A percentile compares a stretch with the other conserved stretches of the same genome.
These are phyloP conservation scores for Psophocarpus tetragonolobus DNA, from an alignment of 306 rosid genomes.

Conservation along the genomic window DNA sequence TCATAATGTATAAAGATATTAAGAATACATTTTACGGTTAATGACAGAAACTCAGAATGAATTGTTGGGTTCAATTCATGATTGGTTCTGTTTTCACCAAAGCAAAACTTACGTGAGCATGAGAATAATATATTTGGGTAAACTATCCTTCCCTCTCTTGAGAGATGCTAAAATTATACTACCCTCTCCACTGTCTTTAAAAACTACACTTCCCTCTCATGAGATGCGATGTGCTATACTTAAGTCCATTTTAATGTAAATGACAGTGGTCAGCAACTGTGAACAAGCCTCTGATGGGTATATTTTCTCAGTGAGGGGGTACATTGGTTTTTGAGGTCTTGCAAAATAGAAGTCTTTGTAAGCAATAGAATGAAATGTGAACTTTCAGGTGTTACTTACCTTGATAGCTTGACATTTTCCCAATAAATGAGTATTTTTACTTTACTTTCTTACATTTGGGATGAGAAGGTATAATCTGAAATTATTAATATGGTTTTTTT, in stretches of 20 bases:
- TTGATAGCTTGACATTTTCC: not conserved
- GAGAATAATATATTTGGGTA: not conserved
- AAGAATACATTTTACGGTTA: not conserved
- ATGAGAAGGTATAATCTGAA: not conserved
- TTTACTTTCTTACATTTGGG: not conserved
- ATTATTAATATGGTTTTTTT: not conserved
- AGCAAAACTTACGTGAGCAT: too few relatives aligned
- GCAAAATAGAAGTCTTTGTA: not conserved
- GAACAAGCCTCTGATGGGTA: not conserved
- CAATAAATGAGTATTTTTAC: not conserved
- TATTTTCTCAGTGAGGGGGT: not conserved
- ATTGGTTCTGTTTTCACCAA: too few relatives aligned
- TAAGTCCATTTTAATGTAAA: not conserved
- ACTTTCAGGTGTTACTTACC: not conserved
- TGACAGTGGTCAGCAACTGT: not conserved
- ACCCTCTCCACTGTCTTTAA: not conserved
- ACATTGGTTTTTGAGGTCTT: not conserved
- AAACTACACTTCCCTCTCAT: not conserved
- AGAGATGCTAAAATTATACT: too few relatives aligned
- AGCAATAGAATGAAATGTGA: not conserved
- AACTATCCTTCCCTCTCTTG: too few relatives aligned
- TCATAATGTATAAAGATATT: not conserved
- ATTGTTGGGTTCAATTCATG: too few relatives aligned
- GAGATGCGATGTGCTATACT: not conserved
- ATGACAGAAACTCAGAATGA: too few relatives aligned